These are phyloP conservation scores for Quercus dentata DNA, from an alignment of 306 rosid genomes.

Conservation along the genomic window DNA sequence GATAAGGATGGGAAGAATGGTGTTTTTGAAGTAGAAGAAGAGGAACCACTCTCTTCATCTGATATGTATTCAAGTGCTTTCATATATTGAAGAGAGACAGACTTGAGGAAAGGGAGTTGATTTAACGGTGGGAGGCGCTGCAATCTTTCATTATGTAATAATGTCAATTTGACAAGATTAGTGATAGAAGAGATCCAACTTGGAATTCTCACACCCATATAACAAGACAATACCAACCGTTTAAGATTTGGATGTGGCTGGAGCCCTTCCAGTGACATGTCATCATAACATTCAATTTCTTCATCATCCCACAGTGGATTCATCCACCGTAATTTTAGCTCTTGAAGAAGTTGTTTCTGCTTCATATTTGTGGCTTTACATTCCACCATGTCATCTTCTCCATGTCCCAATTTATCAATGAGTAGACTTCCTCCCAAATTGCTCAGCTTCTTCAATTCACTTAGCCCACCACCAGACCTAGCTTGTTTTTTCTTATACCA, in stretches of 20 bases:
- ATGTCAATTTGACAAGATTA: neutral
- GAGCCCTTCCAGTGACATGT: neutral
- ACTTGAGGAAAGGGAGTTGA: neutral
- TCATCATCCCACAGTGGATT: too few species aligned
- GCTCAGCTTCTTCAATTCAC: neutral
- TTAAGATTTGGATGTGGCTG: neutral
- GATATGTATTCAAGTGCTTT: neutral
- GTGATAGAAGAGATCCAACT: neutral
- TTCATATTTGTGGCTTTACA: neutral
- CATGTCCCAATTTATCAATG: neutral
- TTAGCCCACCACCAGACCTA: neutral
- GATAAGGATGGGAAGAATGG: neutral
- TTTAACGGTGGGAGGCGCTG: neutral
- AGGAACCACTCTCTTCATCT: neutral
- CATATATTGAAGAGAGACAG: neutral
- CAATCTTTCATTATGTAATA: neutral
- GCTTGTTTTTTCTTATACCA: too few species aligned
- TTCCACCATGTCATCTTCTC: neutral
- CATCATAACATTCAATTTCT: too few species aligned
- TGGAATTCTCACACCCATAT: neutral
- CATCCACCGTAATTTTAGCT: neutral
- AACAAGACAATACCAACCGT: neutral
- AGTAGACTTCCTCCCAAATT: neutral
- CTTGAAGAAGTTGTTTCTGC: neutral
- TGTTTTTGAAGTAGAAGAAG: too few species aligned